Evolutionary conservation across 1,284 basidiomycete genomes (phyloP).

Genomic region (Cutaneotrichosporon cavernicola): DNA sequence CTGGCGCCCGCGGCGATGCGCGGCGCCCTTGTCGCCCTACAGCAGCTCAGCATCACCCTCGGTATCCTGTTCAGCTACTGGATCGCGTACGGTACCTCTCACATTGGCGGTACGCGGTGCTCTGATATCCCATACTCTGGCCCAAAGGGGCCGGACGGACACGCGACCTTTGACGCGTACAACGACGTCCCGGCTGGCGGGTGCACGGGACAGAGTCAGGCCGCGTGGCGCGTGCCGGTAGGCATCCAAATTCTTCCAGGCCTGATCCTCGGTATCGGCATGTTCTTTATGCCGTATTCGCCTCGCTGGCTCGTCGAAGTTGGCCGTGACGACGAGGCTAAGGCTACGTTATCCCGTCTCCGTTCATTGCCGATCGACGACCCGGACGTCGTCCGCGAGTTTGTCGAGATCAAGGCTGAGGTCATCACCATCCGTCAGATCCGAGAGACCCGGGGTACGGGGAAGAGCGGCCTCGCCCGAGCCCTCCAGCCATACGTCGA

Average conservation of each 20-base stretch:
- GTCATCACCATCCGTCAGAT: conserved; percentile 19
- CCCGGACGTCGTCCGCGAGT: conserved; percentile 33
- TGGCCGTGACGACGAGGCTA: conserved; percentile 34
- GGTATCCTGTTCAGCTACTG: conserved; percentile 18
- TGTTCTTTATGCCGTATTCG: conserved; percentile 33
- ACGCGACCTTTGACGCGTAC: conserved; percentile 22
- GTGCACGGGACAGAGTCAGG: conserved; percentile 33
- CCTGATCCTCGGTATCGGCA: conserved; percentile 31
- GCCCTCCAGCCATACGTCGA: conserved; percentile 22
- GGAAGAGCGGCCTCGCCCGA: neutral
- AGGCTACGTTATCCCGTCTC: conserved; percentile 30
- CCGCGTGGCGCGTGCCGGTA: conserved; percentile 33
- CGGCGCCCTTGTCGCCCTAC: conserved; percentile 70
- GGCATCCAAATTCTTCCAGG: conserved; percentile 43
- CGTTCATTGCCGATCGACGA: conserved; percentile 27
- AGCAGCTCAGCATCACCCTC: conserved; percentile 64
- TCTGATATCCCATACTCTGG: conserved; percentile 32
- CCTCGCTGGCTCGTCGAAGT: conserved; percentile 37
- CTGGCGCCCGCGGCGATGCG: conserved; percentile 71
- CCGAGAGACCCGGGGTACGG: conserved; percentile 2
- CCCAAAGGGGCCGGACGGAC: conserved; percentile 18
- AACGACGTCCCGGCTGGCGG: conserved; percentile 28
- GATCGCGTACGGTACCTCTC: conserved; percentile 30
- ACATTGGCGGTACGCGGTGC: conserved; percentile 30
- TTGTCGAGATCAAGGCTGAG: conserved; percentile 40